Evolutionary conservation across 331 rosid genomes (phyloP).

Genomic region (Arachis monticola): DNA sequence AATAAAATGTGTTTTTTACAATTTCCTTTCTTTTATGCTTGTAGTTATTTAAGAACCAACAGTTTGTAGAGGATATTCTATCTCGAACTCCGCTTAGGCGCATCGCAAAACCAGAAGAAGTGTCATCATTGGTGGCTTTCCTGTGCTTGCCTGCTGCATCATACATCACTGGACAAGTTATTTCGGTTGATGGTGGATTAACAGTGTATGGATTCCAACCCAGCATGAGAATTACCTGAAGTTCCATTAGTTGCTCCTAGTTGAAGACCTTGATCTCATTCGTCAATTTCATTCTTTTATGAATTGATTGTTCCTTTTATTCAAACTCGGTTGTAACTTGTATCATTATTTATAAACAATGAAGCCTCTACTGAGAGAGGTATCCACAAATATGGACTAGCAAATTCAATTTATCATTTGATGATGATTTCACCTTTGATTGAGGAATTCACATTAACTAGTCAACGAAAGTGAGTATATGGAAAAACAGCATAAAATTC

Average conservation of each 20-base stretch:
- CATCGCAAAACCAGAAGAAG: conserved; percentile 49
- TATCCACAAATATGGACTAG: background rate
- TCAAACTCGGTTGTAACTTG: background rate
- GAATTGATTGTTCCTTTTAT: background rate
- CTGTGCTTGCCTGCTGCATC: conserved; percentile 53
- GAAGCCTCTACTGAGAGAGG: background rate
- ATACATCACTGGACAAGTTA: conserved; percentile 50
- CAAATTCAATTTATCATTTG: background rate
- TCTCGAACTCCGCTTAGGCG: conserved; percentile 47
- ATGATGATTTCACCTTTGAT: no score
- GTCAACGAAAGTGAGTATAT: no score
- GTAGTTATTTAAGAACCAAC: conserved; percentile 35
- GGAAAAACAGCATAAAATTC: no score
- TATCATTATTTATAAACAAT: background rate
- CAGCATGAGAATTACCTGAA: conserved; percentile 37
- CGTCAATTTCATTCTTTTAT: conserved; percentile 9
- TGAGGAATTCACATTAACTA: no score
- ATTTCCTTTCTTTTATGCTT: background rate
- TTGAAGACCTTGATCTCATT: background rate
- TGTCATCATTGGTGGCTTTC: conserved; percentile 49
- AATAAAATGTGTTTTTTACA: background rate
- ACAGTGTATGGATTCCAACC: conserved; percentile 51
- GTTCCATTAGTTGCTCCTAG: background rate
- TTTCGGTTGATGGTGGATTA: conserved; percentile 52
- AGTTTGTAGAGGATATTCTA: conserved; percentile 39